Evolutionary conservation across 768 basidiomycete species (phyloP).

Genomic region (Pisolithus albus): DNA sequence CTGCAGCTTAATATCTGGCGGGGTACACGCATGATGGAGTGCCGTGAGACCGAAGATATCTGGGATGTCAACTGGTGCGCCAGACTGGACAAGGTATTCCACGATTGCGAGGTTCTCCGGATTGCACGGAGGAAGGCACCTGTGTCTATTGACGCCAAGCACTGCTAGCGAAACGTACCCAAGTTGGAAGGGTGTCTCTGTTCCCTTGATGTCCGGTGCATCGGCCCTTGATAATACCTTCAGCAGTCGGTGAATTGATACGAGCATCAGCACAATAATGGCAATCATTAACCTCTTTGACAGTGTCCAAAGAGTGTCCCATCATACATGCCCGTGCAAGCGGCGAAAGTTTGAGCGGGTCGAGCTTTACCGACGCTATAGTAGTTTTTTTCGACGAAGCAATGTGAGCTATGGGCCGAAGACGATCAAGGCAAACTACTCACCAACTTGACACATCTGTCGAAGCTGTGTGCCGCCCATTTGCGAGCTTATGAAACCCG

Average conservation of each 20-base stretch:
- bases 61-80: constrained; percentile 33
- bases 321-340: constrained; percentile 22
- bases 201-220: constrained; percentile 32
- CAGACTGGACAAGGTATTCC: constrained; percentile 34
- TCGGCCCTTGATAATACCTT: constrained; percentile 21
- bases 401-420: neutral
- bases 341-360: constrained; percentile 13
- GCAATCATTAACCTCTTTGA: constrained; percentile 16
- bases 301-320: constrained; percentile 10
- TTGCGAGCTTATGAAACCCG: constrained; percentile 18
- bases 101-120: constrained; percentile 32
- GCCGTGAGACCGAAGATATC: constrained; percentile 48
- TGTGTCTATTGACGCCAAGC: constrained; percentile 35
- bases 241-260: neutral
- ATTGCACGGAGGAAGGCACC: constrained; percentile 5
- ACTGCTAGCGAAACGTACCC: constrained; percentile 37
- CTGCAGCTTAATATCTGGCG: constrained; percentile 17
- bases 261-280: neutral
- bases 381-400: neutral
- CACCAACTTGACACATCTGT: constrained; percentile 25
- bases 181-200: constrained; percentile 38
- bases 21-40: constrained; percentile 39
- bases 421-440: neutral
- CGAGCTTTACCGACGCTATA: constrained; percentile 15
- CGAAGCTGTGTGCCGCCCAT: constrained; percentile 24